phyloP scores from a whole-genome alignment of 2,329 filamentous ascomycete genomes.

The Beauveria caledonica region DNA sequence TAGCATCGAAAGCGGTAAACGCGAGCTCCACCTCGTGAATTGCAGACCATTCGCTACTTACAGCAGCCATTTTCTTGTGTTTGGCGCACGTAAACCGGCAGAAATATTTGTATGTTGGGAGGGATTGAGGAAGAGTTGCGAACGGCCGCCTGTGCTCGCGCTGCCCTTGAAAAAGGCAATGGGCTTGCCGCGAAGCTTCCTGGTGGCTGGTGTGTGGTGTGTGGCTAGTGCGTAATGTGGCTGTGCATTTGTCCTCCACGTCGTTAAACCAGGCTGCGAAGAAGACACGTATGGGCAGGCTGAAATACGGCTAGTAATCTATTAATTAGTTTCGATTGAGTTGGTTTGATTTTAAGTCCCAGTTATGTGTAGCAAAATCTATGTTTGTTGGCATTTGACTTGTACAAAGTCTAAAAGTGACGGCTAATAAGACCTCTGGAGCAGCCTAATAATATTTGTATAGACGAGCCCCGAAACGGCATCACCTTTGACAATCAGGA shows the following conservation, averaged over 20 bases:
- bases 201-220: slow-evolving; percentile 8
- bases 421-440: too few species aligned
- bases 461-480: too few species aligned
- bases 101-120: slow-evolving; percentile 10
- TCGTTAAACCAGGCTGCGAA: too few species aligned
- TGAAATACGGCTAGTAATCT: too few species aligned
- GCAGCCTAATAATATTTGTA: too few species aligned
- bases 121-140: not conserved
- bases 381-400: too few species aligned
- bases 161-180: slow-evolving; percentile 10
- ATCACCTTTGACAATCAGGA: too few species aligned
- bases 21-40: not conserved
- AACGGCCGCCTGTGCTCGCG: not conserved
- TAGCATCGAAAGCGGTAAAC: slow-evolving; percentile 11
- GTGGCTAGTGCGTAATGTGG: slow-evolving; percentile 5
- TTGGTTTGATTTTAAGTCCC: too few species aligned
- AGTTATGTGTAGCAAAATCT: too few species aligned
- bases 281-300: too few species aligned
- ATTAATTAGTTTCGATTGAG: too few species aligned
- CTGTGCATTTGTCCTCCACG: not conserved
- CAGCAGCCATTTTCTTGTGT: slow-evolving; percentile 41
- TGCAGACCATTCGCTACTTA: slow-evolving; percentile 26
- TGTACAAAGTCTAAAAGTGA: too few species aligned
- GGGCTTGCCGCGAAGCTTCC: slow-evolving; percentile 4
- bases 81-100: slow-evolving; percentile 15